Base-by-base conservation (phyloP, 1,284 basidiomycete species). In the Pseudozyma sp. region DNA sequence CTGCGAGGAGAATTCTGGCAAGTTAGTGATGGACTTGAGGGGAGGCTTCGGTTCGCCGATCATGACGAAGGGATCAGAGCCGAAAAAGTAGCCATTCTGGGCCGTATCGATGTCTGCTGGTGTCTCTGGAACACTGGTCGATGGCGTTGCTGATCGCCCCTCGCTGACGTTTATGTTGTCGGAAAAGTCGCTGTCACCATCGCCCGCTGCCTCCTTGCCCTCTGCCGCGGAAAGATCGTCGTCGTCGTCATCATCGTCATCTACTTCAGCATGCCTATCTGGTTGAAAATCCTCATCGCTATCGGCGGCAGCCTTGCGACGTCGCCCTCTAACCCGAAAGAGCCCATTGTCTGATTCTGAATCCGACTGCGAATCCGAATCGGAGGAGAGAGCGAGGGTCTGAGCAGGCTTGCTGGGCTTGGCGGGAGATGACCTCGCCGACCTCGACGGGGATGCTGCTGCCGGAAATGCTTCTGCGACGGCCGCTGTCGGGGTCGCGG, bases 231-330 rank as follows among this genome's bases (percentile, higher is more conserved):
- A 54, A n/a, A 53, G 39, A 13, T 54, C 54, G 30, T 59, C 55
- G 19, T 55, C 54, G 11, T 67, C 64, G 17, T 68, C 54, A 13
- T 55, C 57, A 14, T 61, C 50, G 6, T 49, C 48, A 6, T 65
- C 68, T 7, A 45, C 39, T 1, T 54, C 46, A 10, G 43, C 54
- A 19, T 59, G 52, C 40, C 63, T 46, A 10, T 68, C 60, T 7
- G 67, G 67, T 2, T 63, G 24, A n/a, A 68, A 68, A 29, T 68
- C 67, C 16, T 63, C 67, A 14, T 68, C 58, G 34, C 54, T 61
- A 19, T 68, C 66, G 3, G 59, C 50, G 0, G 17, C 52, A 19
- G 35, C 37, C 11, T 48, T 62, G 33, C 52, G 51, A 44, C 55
- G 55, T 7, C 52, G 46, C 16, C 40, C n/a, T 24, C 52, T 48